Evolutionary conservation across 2,329 filamentous ascomycete species (phyloP).

Genomic region (Xylaria sp.): DNA sequence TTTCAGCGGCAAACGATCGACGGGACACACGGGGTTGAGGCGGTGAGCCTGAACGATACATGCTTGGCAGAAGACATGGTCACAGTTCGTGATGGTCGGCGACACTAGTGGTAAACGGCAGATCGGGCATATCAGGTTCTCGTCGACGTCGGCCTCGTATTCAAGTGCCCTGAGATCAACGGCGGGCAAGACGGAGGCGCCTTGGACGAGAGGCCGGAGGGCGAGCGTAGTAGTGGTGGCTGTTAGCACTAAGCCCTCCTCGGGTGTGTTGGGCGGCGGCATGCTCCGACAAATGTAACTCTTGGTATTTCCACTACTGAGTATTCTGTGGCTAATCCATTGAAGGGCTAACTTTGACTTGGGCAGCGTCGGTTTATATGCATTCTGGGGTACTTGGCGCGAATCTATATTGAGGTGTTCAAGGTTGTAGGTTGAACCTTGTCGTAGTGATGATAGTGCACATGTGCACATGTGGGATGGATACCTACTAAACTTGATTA

Average conservation of each 20-base stretch:
- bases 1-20: constrained; percentile 63
- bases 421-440: neutral
- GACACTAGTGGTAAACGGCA: constrained; percentile 71
- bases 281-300: constrained; percentile 37
- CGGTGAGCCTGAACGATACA: constrained; percentile 63
- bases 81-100: constrained; percentile 70
- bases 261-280: constrained; percentile 53
- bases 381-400: constrained; percentile 9
- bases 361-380: neutral
- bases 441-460: neutral
- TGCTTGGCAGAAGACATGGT: constrained; percentile 72
- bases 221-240: constrained; percentile 42
- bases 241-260: constrained; percentile 47
- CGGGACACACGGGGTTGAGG: constrained; percentile 62
- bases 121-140: constrained; percentile 64
- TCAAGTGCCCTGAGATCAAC: constrained; percentile 60
- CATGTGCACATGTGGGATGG: neutral
- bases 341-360: constrained; percentile 13
- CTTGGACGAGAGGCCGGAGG: constrained; percentile 42
- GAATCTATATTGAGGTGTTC: neutral
- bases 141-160: constrained; percentile 57
- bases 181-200: constrained; percentile 34
- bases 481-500: neutral
- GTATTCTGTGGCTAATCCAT: constrained; percentile 27
- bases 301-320: constrained; percentile 26